phyloP scores from a whole-genome alignment of 371 early-diverging fungal species.

The Apophysomyces sp. region DNA sequence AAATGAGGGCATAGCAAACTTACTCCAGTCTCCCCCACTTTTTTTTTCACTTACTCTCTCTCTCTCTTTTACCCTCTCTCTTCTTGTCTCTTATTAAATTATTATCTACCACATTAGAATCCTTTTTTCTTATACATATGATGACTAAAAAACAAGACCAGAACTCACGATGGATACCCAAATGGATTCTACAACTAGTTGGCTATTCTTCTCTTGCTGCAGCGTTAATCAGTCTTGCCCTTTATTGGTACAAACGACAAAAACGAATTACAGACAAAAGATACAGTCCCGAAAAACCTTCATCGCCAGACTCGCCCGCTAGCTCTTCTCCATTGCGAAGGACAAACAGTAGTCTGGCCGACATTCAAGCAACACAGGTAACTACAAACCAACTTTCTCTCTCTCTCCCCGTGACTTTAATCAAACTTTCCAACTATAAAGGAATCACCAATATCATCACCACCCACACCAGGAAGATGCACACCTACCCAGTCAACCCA shows the following conservation, averaged over 20 bases:
- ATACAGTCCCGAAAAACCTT: not conserved
- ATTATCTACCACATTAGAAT: not conserved
- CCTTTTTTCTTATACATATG: not conserved
- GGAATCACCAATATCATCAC: not conserved
- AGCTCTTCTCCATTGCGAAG: slow-evolving; percentile 2
- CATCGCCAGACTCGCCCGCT: not conserved
- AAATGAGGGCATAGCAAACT: not conserved
- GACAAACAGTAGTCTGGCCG: slow-evolving; percentile 2
- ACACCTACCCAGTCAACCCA: not conserved
- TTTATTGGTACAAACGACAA: slow-evolving; percentile 15
- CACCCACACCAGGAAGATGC: slow-evolving; percentile 2
- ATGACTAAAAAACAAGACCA: not conserved
- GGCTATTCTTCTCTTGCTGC: slow-evolving; percentile 23
- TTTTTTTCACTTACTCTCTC: not conserved
- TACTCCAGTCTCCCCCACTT: not conserved
- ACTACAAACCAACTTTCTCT: too few species aligned
- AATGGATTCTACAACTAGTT: slow-evolving; percentile 19
- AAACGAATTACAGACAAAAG: slow-evolving; percentile 1
- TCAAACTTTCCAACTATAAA: not conserved
- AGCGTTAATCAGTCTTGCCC: slow-evolving; percentile 11
- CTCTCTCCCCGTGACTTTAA: too few species aligned
- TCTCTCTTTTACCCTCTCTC: not conserved
- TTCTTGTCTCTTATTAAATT: not conserved
- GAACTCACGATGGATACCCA: slow-evolving; percentile 12
- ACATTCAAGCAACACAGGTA: slow-evolving; percentile 6